Percentiles rank a stretch among this genome's conserved stretches.
phyloP scores from a whole-genome alignment of 441 rosid genomes.

The Syzygium syzygioides region DNA sequence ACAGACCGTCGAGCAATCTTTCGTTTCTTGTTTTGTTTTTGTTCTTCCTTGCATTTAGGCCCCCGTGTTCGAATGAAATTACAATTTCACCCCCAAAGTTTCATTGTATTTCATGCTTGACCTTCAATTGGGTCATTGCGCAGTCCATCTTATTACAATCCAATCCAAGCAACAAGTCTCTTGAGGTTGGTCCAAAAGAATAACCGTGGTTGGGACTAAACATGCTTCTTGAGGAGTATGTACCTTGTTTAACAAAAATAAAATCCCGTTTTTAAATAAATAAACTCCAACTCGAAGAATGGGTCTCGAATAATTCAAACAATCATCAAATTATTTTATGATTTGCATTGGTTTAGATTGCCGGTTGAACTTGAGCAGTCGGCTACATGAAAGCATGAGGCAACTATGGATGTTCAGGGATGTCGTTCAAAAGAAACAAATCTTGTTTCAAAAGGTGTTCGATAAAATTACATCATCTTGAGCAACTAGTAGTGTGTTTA shows the following conservation, averaged over 20 bases:
- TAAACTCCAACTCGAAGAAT: not conserved
- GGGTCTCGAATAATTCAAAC: not conserved
- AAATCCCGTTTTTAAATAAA: not conserved
- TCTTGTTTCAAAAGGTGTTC: not conserved
- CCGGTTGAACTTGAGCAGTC: not conserved
- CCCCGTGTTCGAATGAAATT: not conserved
- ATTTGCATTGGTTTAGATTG: not conserved
- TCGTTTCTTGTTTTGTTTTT: not conserved
- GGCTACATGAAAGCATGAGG: not conserved
- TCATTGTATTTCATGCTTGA: not conserved
- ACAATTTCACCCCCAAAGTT: not conserved
- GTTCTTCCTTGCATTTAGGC: not conserved
- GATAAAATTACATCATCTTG: fast-evolving
- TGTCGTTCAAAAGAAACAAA: fast-evolving
- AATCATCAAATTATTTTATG: not conserved
- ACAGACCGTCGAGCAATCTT: not conserved
- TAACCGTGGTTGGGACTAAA: not conserved
- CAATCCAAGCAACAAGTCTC: not conserved
- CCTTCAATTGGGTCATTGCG: not conserved
- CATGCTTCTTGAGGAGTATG: too few species aligned
- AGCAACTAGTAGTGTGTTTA: not conserved
- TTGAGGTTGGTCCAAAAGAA: not conserved
- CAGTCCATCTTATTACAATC: not conserved
- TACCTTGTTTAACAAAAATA: not conserved
- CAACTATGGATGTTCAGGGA: fast-evolving